Evolutionary conservation across 1,284 basidiomycete genomes (phyloP).

Genomic region (Cutaneotrichosporon dermatis): DNA sequence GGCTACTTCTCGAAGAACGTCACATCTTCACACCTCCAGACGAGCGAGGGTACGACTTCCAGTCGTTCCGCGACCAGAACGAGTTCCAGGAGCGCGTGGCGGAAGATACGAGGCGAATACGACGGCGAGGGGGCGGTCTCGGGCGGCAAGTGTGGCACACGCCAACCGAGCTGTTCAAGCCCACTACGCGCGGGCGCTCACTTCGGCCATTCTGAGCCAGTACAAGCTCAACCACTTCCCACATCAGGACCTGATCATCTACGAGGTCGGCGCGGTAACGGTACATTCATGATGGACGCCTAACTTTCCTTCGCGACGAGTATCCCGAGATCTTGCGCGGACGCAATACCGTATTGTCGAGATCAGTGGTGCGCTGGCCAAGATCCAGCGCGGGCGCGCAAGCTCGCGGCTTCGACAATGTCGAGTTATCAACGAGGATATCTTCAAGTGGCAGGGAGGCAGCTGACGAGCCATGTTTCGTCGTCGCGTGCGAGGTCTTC

Average conservation of each 20-base stretch:
- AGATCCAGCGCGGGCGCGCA: slow-evolving; percentile 64
- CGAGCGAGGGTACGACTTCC: slow-evolving; percentile 59
- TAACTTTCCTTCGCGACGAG: slow-evolving; percentile 71
- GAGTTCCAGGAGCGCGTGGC: slow-evolving; percentile 81
- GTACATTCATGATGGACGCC: slow-evolving; percentile 85
- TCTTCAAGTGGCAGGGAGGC: slow-evolving; percentile 73
- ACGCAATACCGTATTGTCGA: slow-evolving; percentile 85
- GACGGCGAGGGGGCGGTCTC: slow-evolving; percentile 54
- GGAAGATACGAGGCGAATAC: slow-evolving; percentile 59
- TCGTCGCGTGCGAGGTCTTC: slow-evolving; percentile 91
- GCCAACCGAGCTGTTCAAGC: slow-evolving; percentile 97
- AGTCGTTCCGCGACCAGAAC: slow-evolving; percentile 59
- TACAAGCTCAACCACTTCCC: slow-evolving; percentile 93
- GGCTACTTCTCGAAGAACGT: slow-evolving; percentile 94
- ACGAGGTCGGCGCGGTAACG: slow-evolving; percentile 99
- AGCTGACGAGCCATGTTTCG: slow-evolving; percentile 83
- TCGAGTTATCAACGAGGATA: slow-evolving; percentile 73
- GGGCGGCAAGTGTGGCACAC: slow-evolving; percentile 99
- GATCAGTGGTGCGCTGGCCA: slow-evolving; percentile 75
- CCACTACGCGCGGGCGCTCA: slow-evolving; percentile 86
- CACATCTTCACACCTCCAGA: slow-evolving; percentile 72
- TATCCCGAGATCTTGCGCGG: slow-evolving; percentile 84
- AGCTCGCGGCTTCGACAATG: slow-evolving; percentile 55
- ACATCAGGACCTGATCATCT: slow-evolving; percentile 90
- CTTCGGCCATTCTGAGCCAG: slow-evolving; percentile 84